Conservation (phyloP, 108 stramenopile genomes). For the Discostella pseudostelligera region DNA sequence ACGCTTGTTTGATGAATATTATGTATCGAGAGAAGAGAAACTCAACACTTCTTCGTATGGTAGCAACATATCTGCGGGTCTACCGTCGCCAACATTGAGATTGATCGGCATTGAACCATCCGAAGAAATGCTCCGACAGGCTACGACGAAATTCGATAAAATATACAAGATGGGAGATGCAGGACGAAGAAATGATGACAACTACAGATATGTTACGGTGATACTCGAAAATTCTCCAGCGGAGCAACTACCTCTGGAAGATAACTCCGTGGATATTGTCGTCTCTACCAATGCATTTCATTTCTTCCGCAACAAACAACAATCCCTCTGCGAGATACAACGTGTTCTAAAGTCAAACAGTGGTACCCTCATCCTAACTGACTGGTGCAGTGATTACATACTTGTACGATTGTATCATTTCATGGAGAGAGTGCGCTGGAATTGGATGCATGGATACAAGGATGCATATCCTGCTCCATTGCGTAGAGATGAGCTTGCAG, state of each 20-base stretch:
- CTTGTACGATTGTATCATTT: constrained; percentile 15
- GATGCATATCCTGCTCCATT: constrained; percentile 21
- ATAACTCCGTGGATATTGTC: constrained; percentile 11
- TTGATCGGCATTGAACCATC: constrained; percentile 17
- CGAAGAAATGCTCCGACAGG: constrained; percentile 18
- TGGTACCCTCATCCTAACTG: constrained; percentile 17
- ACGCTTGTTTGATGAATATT: neutral
- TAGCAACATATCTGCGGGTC: too few relatives aligned
- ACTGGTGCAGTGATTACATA: constrained; percentile 22
- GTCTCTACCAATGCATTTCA: constrained; percentile 27
- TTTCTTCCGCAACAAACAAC: constrained; percentile 15
- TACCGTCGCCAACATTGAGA: neutral
- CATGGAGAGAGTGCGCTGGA: constrained; percentile 18
- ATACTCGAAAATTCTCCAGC: constrained; percentile 10
- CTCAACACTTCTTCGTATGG: too few relatives aligned
- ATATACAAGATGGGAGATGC: too few relatives aligned
- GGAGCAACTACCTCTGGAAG: constrained; percentile 16
- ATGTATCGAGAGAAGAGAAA: too few relatives aligned
- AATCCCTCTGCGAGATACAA: constrained; percentile 13
- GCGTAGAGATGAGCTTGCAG: neutral
- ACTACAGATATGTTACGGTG: neutral
- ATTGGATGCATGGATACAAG: neutral
- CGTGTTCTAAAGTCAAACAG: constrained; percentile 8
- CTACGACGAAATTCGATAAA: constrained; percentile 2
- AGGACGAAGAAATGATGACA: neutral